A percentile compares a stretch with the other conserved stretches of the same genome.
Conservation (phyloP, 2,329 filamentous ascomycete species). For the Coniochaeta sp. region DNA sequence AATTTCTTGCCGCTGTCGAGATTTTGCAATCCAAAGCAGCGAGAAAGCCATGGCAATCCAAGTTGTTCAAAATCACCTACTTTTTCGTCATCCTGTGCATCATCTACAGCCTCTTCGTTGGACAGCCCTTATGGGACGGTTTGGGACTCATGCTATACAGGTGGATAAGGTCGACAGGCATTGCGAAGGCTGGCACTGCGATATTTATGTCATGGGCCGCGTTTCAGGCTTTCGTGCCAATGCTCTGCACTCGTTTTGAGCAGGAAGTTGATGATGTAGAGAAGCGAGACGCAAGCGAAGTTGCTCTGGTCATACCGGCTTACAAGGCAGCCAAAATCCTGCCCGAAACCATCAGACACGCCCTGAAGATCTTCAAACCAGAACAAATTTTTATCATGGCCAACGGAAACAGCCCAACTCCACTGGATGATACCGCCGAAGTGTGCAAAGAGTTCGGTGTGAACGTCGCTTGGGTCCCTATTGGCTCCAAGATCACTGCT, state of each 20-base stretch:
- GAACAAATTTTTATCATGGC: constrained; percentile 1
- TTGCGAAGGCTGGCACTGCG: not conserved
- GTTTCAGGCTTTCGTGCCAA: not conserved
- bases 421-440: not conserved
- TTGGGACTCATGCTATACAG: not conserved
- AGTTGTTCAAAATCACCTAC: not conserved
- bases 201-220: not conserved
- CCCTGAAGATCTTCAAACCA: not conserved
- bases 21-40: not conserved
- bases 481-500: not conserved
- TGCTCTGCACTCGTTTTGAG: not conserved
- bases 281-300: not conserved
- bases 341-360: not conserved
- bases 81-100: not conserved
- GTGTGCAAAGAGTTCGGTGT: not conserved
- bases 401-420: not conserved
- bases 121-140: not conserved
- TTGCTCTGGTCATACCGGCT: not conserved
- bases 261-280: not conserved
- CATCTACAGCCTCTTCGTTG: not conserved
- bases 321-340: not conserved
- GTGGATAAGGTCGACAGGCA: not conserved
- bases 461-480: not conserved
- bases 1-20: not conserved
- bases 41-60: not conserved